A percentile compares a stretch with the other conserved stretches of the same genome.
phyloP scores from a whole-genome alignment of 1,284 basidiomycete species.

The Fistulina hepatica region DNA sequence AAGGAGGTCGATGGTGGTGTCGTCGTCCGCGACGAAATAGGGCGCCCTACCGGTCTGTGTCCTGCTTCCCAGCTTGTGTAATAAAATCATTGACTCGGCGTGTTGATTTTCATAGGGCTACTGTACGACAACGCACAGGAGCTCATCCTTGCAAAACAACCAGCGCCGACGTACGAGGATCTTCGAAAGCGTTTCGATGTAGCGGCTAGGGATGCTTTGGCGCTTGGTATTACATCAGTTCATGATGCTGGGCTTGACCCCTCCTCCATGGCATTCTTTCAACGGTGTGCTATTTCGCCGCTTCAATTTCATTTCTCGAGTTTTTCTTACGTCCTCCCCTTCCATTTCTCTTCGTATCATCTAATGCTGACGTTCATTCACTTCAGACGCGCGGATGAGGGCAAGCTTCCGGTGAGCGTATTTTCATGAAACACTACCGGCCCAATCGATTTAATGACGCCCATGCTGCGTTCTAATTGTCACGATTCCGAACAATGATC shows the following conservation, averaged over 20 bases:
- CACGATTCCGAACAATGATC: too few relatives aligned
- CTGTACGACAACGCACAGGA: conserved; percentile 66
- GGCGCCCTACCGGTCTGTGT: conserved; percentile 67
- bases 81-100: too few relatives aligned
- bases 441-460: too few relatives aligned
- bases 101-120: conserved; percentile 37
- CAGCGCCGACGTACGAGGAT: conserved; percentile 53
- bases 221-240: conserved; percentile 65
- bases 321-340: neutral
- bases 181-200: conserved; percentile 52
- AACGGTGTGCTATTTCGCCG: conserved; percentile 32
- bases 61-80: too few relatives aligned
- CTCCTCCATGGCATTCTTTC: conserved; percentile 63
- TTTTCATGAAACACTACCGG: too few relatives aligned
- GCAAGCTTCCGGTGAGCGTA: neutral
- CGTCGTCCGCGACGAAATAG: conserved; percentile 58
- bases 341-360: neutral
- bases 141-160: conserved; percentile 49
- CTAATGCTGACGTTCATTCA: neutral
- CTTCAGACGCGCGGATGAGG: neutral
- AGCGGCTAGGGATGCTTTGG: conserved; percentile 57
- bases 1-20: conserved; percentile 67
- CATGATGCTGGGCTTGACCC: conserved; percentile 76
- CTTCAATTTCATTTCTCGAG: conserved; percentile 6
- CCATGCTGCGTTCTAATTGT: neutral